phyloP scores from a whole-genome alignment of 2,329 filamentous ascomycete genomes.

The Myrmaecium sp. region DNA sequence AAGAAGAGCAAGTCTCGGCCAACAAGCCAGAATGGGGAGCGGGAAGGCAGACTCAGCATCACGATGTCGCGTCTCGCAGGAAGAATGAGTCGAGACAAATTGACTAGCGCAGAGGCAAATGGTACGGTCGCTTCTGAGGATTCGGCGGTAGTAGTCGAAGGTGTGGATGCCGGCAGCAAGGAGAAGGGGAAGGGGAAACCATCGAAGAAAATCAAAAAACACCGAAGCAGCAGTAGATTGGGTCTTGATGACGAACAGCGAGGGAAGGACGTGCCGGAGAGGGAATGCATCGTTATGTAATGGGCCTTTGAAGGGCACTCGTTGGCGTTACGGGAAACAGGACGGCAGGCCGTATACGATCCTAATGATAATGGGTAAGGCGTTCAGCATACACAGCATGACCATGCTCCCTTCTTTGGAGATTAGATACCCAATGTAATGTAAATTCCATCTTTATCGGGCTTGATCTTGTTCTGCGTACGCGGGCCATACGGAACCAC shows the following conservation, averaged over 20 bases:
- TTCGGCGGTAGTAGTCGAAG: slow-evolving; percentile 4
- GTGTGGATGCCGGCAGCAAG: slow-evolving; percentile 1
- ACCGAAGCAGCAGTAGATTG: slow-evolving; percentile 11
- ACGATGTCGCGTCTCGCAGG: slow-evolving; percentile 23
- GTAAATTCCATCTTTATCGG: too few relatives aligned
- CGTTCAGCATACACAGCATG: too few relatives aligned
- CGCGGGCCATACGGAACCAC: too few relatives aligned
- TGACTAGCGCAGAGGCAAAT: slow-evolving; percentile 6
- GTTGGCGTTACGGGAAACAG: too few relatives aligned
- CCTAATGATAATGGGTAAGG: too few relatives aligned
- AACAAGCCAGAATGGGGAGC: slow-evolving; percentile 22
- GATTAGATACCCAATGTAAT: too few relatives aligned
- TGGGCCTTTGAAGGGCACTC: too few relatives aligned
- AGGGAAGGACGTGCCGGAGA: slow-evolving; percentile 16
- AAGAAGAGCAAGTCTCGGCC: slow-evolving; percentile 23
- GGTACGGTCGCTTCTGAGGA: slow-evolving; percentile 2
- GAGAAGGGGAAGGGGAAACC: slow-evolving; percentile 13
- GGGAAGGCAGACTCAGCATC: slow-evolving; percentile 24
- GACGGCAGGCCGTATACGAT: too few relatives aligned
- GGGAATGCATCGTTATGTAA: slow-evolving; percentile 29
- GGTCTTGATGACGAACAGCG: too few relatives aligned
- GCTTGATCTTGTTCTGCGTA: too few relatives aligned
- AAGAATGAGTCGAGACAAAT: slow-evolving; percentile 25
- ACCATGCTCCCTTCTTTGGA: too few relatives aligned
- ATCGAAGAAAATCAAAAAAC: slow-evolving; percentile 10